phyloP scores from a whole-genome alignment of 2,329 filamentous ascomycete species.

The Talaromyces sp. region DNA sequence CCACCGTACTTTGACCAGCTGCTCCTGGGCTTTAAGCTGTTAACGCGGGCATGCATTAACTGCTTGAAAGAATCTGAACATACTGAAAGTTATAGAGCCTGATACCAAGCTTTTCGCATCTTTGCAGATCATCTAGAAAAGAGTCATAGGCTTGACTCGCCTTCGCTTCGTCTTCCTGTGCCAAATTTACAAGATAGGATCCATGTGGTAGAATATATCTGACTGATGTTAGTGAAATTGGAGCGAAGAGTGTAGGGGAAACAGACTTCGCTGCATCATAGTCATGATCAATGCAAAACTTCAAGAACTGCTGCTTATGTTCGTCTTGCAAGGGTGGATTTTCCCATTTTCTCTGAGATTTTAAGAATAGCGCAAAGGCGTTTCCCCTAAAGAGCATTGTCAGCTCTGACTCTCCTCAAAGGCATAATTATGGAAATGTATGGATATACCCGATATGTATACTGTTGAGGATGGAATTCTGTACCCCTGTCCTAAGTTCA shows the following conservation, averaged over 20 bases:
- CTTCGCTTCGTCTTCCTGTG: conserved; percentile 74
- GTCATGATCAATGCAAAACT: conserved; percentile 62
- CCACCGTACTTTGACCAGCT: conserved; percentile 64
- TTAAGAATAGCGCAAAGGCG: conserved; percentile 90
- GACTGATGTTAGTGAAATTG: not conserved
- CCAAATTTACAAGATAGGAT: conserved; percentile 94
- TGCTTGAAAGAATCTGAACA: conserved; percentile 18
- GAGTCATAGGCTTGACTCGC: conserved; percentile 78
- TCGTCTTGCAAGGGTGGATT: conserved; percentile 72
- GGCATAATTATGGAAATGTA: not conserved
- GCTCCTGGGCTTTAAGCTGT: conserved; percentile 62
- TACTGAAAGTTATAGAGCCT: conserved; percentile 93
- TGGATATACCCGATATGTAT: conserved; percentile 63
- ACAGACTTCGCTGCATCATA: conserved; percentile 63
- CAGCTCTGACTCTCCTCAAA: not conserved
- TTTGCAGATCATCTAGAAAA: conserved; percentile 82
- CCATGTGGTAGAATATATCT: conserved; percentile 83
- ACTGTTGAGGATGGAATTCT: conserved; percentile 79
- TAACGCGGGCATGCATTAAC: not conserved
- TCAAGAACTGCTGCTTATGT: conserved; percentile 66
- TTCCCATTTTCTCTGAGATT: conserved; percentile 92
- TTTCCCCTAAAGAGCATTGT: conserved; percentile 61
- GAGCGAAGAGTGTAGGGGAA: not conserved
- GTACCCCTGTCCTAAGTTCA: conserved; percentile 61
- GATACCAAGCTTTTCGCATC: conserved; percentile 84